phyloP scores from a whole-genome alignment of 2,329 filamentous ascomycete species.

The Epicoccum sorghinum region DNA sequence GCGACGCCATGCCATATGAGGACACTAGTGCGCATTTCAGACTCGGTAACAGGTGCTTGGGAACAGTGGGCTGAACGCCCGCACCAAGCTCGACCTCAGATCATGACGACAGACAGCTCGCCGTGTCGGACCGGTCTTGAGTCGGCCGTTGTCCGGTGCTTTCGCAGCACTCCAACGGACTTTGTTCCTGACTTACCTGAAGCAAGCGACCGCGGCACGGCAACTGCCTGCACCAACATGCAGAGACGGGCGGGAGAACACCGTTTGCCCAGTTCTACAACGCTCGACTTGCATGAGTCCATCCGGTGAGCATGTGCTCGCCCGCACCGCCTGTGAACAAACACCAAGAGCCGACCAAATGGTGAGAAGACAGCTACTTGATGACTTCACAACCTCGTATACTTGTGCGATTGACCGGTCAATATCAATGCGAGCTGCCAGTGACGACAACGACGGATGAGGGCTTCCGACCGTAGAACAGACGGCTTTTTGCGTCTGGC shows the following conservation, averaged over 20 bases:
- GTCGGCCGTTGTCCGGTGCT: constrained; percentile 26
- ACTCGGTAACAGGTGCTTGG: constrained; percentile 37
- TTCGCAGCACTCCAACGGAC: constrained; percentile 9
- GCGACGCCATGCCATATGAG: constrained; percentile 21
- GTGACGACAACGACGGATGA: constrained; percentile 1
- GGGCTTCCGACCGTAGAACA: constrained; percentile 8
- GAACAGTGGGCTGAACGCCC: constrained; percentile 25
- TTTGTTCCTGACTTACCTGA: constrained; percentile 13
- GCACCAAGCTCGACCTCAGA: constrained; percentile 23
- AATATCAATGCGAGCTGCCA: neutral
- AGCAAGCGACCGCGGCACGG: constrained; percentile 31
- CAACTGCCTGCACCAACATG: constrained; percentile 26
- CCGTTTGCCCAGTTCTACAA: constrained; percentile 28
- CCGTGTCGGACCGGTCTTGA: constrained; percentile 29
- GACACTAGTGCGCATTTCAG: constrained; percentile 28
- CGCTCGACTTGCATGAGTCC: constrained; percentile 34
- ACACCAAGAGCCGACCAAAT: neutral
- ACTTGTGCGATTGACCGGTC: constrained; percentile 2
- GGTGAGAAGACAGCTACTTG: constrained; percentile 5
- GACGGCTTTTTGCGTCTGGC: constrained; percentile 19
- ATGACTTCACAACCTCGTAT: constrained; percentile 1
- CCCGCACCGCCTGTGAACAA: constrained; percentile 6
- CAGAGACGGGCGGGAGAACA: constrained; percentile 35
- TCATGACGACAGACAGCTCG: constrained; percentile 41
- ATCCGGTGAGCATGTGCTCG: constrained; percentile 31